Evolutionary conservation across 768 basidiomycete species (phyloP), one percentile per base, ranked within the genome.

Genomic region (Chalciporus sphaerocephalus): DNA sequence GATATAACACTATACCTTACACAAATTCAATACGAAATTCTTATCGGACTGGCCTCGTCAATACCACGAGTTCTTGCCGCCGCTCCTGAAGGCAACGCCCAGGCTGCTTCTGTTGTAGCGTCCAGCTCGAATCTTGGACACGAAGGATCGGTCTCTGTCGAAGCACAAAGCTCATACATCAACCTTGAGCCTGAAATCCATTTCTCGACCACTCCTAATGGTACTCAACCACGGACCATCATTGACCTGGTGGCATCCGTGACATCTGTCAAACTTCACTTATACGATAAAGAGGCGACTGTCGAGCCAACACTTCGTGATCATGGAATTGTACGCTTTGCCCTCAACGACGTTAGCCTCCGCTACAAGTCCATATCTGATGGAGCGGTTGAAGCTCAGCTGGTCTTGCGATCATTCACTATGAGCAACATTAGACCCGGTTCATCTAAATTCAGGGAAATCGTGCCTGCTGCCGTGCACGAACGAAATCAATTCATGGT

Each of bases 401-500:
- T 97, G 38, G 74, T 92, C 21, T 67, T 97, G n/a, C 81, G 83
- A 55, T 94, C 95, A 0, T 85, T 98, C 59, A 92, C 92, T 1
- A 85, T 97, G 74, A 83, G 78, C 64, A 94, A 95, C 61, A 97
- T 85, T 2, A 76, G 85, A 42, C 79, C 88, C 0, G 90, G 91
- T 6, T 72, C 73, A 38, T 87, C 91, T 20, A 85, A 79, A 56
- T 97, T 93, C 72, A 80, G 93, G 33, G 94, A 98, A 64, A 93
- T 99, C 46, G 89, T 99, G 50, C 95, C 96, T 11, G 85, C 92
- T 5, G 87, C 91, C 12, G 79, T 83, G 46, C 92, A 96, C 55
- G 79, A 85, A 48, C 74, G 88, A 40, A 93, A 94, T 48, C 92
- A 96, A 58, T 86, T 98, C 60, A 96, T 95, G 90, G 61, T 96